phyloP scores from a whole-genome alignment of 345 rosid genomes.

The Salix exigua region DNA sequence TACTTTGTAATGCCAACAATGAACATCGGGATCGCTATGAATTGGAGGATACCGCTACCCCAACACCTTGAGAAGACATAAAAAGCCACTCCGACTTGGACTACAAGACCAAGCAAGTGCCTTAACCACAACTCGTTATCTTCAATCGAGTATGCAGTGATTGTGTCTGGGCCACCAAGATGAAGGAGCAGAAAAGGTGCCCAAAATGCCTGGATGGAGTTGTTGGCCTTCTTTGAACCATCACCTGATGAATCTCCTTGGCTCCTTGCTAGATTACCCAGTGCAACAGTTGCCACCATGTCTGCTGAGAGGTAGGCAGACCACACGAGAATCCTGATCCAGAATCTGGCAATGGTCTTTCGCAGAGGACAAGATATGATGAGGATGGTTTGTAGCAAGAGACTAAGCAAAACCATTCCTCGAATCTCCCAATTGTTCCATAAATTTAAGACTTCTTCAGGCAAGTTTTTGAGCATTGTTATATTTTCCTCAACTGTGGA shows the following conservation, averaged over 20 bases:
- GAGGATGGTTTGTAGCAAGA: not conserved
- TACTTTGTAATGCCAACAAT: not conserved
- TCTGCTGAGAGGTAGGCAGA: not conserved
- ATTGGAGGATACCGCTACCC: not conserved
- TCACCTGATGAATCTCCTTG: not conserved
- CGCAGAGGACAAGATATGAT: not conserved
- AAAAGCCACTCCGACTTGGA: not conserved
- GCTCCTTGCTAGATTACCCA: not conserved
- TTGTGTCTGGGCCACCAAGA: slow-evolving; percentile 6
- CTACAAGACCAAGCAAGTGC: not conserved
- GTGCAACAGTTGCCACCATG: not conserved
- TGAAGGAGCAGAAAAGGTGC: not conserved
- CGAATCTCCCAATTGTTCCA: not conserved
- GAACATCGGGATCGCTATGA: not conserved
- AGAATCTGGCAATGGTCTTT: not conserved
- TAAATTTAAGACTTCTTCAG: not conserved
- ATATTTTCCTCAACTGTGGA: not conserved
- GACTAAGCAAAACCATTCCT: not conserved
- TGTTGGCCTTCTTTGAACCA: not conserved
- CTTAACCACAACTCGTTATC: not conserved
- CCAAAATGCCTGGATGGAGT: slow-evolving; percentile 1
- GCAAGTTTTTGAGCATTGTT: not conserved
- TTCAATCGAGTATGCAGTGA: not conserved
- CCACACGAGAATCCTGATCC: not conserved
- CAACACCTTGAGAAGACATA: not conserved